phyloP scores from a whole-genome alignment of 768 basidiomycete genomes.

The Lentinula detonsa region DNA sequence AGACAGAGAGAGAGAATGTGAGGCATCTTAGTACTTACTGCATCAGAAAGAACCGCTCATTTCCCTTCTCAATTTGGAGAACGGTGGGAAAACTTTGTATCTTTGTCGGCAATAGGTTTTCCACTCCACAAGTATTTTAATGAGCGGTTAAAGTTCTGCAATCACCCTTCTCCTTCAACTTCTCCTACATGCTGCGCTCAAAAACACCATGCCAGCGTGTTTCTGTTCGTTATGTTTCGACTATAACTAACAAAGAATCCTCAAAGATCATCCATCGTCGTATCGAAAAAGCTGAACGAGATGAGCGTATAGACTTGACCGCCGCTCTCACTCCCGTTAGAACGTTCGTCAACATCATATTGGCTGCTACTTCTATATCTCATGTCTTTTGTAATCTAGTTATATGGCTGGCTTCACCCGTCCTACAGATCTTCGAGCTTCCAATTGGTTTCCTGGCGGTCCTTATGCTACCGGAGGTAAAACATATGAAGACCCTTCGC shows the following conservation, averaged over 20 bases:
- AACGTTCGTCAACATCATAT: constrained; percentile 22
- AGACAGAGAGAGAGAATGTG: too few relatives aligned
- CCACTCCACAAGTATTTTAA: background rate
- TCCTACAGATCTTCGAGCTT: constrained; percentile 26
- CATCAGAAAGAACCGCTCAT: background rate
- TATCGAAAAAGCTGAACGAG: constrained; percentile 33
- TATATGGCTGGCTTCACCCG: constrained; percentile 33
- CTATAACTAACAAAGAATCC: background rate
- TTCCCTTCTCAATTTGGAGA: background rate
- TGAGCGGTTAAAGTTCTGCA: background rate
- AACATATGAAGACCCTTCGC: constrained; percentile 21
- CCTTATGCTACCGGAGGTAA: constrained; percentile 18
- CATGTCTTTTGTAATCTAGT: constrained; percentile 18
- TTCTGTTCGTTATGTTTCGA: background rate
- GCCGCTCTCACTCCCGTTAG: constrained; percentile 27
- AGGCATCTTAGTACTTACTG: too few relatives aligned
- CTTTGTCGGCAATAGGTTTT: background rate
- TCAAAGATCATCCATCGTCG: constrained; percentile 16
- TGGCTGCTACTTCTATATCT: background rate
- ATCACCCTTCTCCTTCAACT: background rate
- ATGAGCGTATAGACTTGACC: constrained; percentile 33
- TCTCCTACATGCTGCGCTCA: constrained; percentile 1
- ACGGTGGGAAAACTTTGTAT: background rate
- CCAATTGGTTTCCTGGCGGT: constrained; percentile 30
- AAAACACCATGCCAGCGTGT: background rate